These are phyloP conservation scores for Ceraceosorus bombacis DNA, from an alignment of 1,284 basidiomycete species.

Conservation along the genomic window DNA sequence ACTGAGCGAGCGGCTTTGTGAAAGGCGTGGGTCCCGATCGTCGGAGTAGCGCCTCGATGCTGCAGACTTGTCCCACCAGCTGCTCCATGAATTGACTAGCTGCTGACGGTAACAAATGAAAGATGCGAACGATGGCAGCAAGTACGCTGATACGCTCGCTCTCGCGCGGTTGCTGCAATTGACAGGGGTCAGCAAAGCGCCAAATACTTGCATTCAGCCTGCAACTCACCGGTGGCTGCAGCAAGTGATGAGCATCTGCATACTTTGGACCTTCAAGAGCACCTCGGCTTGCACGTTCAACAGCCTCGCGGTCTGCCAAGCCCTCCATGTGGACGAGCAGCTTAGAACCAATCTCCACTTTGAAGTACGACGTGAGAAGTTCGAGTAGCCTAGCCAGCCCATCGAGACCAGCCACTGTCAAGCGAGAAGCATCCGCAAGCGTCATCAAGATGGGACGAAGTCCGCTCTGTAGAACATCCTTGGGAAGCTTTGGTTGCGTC, in stretches of 20 bases:
- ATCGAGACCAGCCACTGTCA: conserved; percentile 85
- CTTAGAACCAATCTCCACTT: conserved; percentile 97
- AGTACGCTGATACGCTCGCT: conserved; percentile 89
- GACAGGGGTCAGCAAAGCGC: too few relatives aligned
- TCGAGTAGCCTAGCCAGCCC: conserved; percentile 91
- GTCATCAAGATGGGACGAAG: conserved; percentile 96
- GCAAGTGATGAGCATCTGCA: conserved; percentile 18
- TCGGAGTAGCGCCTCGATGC: conserved; percentile 83
- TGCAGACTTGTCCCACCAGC: conserved; percentile 79
- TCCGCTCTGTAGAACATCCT: conserved; percentile 89
- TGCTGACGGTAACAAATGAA: conserved; percentile 76
- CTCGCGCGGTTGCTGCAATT: conserved; percentile 63
- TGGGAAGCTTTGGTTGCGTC: conserved; percentile 85
- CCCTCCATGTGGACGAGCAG: conserved; percentile 69
- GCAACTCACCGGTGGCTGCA: conserved; percentile 40
- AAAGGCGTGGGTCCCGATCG: conserved; percentile 86
- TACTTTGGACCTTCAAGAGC: conserved; percentile 23
- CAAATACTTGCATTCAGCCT: too few relatives aligned
- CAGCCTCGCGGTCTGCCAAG: conserved; percentile 35
- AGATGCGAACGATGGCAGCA: conserved; percentile 88
- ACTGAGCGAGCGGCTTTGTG: conserved; percentile 84
- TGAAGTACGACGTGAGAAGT: conserved; percentile 97
- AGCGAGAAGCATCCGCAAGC: conserved; percentile 85
- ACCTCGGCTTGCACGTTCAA: conserved; percentile 37
- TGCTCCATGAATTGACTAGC: conserved; percentile 86